These are phyloP conservation scores for Elymus sibiricus DNA, from an alignment of 176 grass and related monocot genomes.

Conservation along the genomic window DNA sequence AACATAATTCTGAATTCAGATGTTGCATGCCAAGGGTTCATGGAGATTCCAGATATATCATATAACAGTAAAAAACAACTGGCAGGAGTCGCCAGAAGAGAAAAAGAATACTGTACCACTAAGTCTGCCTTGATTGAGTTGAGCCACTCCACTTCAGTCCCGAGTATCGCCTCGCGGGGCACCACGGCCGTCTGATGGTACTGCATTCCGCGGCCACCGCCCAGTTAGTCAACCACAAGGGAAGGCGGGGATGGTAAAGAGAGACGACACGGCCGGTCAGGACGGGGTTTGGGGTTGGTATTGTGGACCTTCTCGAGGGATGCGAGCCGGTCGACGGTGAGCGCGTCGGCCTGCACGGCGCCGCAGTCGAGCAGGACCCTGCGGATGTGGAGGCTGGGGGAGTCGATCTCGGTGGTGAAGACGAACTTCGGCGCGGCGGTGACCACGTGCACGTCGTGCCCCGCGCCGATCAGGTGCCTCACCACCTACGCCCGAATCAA, in stretches of 20 bases:
- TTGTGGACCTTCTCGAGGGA: slow-evolving; percentile 79
- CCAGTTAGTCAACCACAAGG: not conserved
- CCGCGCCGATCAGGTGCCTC: slow-evolving; percentile 75
- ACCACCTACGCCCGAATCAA: slow-evolving; percentile 50
- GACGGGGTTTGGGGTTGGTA: not conserved
- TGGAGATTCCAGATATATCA: not conserved
- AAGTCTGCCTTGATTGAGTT: slow-evolving; percentile 87
- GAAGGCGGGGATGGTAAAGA: not conserved
- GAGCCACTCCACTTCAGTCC: slow-evolving; percentile 89
- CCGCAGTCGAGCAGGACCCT: slow-evolving; percentile 97
- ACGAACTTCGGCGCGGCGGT: slow-evolving; percentile 90
- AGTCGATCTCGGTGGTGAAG: slow-evolving; percentile 86
- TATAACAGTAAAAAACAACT: not conserved
- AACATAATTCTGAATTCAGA: not conserved
- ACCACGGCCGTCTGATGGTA: slow-evolving; percentile 94
- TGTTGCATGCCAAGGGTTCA: not conserved
- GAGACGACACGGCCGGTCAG: not conserved
- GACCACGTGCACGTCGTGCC: slow-evolving; percentile 93
- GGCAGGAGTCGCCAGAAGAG: not conserved
- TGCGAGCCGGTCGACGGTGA: slow-evolving; percentile 90
- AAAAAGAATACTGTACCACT: slow-evolving; percentile 44
- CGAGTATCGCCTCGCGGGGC: slow-evolving; percentile 80
- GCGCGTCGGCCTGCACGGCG: slow-evolving; percentile 95
- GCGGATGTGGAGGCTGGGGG: slow-evolving; percentile 76
- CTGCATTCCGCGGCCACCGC: slow-evolving; percentile 34